phyloP scores from a whole-genome alignment of 805 yeast species.

The Zygotorulaspora chibaensis region DNA sequence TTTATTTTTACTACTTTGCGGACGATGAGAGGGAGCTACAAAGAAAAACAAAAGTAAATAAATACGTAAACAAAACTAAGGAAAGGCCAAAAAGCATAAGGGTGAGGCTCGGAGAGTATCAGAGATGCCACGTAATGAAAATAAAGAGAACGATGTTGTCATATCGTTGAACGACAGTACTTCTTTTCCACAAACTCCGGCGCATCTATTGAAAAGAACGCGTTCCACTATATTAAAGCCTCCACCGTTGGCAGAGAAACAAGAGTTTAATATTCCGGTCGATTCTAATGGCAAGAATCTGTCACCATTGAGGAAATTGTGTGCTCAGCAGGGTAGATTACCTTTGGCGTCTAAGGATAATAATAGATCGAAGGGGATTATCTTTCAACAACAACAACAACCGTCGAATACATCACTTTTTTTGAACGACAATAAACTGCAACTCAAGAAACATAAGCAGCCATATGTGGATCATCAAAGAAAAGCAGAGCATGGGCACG shows the following conservation, averaged over 20 bases:
- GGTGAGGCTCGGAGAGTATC: not conserved
- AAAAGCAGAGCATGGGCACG: slow-evolving; percentile 7
- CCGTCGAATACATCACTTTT: slow-evolving; percentile 11
- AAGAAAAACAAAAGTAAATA: not conserved
- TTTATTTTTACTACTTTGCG: not conserved
- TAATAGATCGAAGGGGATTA: slow-evolving; percentile 19
- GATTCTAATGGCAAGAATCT: slow-evolving; percentile 10
- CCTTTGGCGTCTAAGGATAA: slow-evolving; percentile 34
- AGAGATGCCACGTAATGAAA: slow-evolving; percentile 8
- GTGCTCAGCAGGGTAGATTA: slow-evolving; percentile 17
- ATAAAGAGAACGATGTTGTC: slow-evolving; percentile 16
- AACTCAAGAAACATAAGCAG: slow-evolving; percentile 10
- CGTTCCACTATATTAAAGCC: slow-evolving; percentile 20
- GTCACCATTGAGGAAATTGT: slow-evolving; percentile 11
- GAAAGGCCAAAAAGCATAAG: not conserved
- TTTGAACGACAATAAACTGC: slow-evolving; percentile 5
- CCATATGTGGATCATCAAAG: slow-evolving; percentile 3
- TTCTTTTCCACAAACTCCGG: slow-evolving; percentile 25
- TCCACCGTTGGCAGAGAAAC: slow-evolving; percentile 2
- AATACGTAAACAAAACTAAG: not conserved
- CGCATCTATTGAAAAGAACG: slow-evolving; percentile 23
- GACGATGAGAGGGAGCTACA: not conserved
- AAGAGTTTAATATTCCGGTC: slow-evolving; percentile 1
- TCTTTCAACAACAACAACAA: slow-evolving; percentile 4
- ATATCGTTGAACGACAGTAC: slow-evolving; percentile 5